Evolutionary conservation across 1,284 basidiomycete species (phyloP).

Genomic region (Amylostereum areolatum): DNA sequence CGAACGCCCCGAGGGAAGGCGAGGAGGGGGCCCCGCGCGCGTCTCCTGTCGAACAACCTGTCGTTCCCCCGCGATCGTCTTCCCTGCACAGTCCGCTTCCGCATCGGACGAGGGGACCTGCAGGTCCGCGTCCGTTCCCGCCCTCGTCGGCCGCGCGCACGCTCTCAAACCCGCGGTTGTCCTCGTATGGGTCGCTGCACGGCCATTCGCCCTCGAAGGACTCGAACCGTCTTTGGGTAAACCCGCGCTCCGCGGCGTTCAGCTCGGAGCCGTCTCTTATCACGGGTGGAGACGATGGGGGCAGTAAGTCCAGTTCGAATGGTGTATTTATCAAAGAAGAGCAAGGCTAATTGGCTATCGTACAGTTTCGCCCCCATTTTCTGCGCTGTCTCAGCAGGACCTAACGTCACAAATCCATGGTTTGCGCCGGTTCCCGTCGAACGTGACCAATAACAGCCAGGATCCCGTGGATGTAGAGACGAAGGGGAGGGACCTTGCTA

Average conservation of each 20-base stretch:
- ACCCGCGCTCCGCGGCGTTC: constrained; percentile 65
- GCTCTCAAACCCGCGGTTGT: background rate
- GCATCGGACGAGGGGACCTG: constrained; percentile 30
- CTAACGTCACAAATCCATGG: constrained; percentile 40
- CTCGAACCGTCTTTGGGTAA: constrained; percentile 44
- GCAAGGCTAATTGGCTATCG: constrained; percentile 12
- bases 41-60: constrained; percentile 23
- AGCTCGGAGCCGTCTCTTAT: constrained; percentile 74
- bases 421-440: constrained; percentile 36
- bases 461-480: constrained; percentile 55
- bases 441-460: constrained; percentile 38
- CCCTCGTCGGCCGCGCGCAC: constrained; percentile 1
- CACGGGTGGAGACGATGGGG: constrained; percentile 43
- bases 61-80: constrained; percentile 51
- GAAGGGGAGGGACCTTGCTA: constrained; percentile 69
- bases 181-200: constrained; percentile 1
- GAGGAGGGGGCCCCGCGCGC: constrained; percentile 1
- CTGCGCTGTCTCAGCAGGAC: constrained; percentile 45
- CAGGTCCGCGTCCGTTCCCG: constrained; percentile 9
- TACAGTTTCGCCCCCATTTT: constrained; percentile 20
- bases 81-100: constrained; percentile 43
- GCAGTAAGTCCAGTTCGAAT: constrained; percentile 15
- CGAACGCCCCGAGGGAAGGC: constrained; percentile 1
- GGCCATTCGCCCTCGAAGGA: constrained; percentile 37
- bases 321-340: constrained; percentile 13